Evolutionary conservation across 78 protist genomes (phyloP).

Genomic region (Dictyostelium brefeldianum): DNA sequence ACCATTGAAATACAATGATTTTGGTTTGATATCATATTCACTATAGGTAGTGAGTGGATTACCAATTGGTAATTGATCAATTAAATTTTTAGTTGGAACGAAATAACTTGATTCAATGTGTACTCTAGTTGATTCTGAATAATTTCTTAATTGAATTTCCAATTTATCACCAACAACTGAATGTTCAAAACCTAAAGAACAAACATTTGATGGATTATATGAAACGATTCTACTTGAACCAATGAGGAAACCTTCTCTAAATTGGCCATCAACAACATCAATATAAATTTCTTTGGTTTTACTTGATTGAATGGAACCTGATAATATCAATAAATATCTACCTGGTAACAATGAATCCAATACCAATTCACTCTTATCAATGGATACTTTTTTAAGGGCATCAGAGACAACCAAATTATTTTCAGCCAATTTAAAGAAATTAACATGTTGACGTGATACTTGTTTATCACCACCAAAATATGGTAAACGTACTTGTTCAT

Average conservation of each 20-base stretch:
- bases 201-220: not conserved
- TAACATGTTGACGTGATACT: not conserved
- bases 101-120: constrained; percentile 42
- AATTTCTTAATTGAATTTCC: not conserved
- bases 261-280: constrained; percentile 69
- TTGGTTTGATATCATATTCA: not conserved
- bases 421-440: constrained; percentile 29
- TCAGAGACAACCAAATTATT: not conserved
- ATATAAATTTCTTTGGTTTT: not conserved
- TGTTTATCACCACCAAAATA: constrained; percentile 24
- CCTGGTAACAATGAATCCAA: not conserved
- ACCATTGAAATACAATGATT: constrained; percentile 53
- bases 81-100: not conserved
- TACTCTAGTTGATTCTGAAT: constrained; percentile 38
- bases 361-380: constrained; percentile 28
- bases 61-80: not conserved
- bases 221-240: constrained; percentile 3
- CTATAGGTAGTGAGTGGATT: not conserved
- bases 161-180: not conserved
- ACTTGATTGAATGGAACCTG: constrained; percentile 1
- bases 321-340: constrained; percentile 5
- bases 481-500: constrained; percentile 38
- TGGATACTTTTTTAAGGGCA: not conserved
- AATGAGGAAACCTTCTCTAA: constrained; percentile 36
- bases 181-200: constrained; percentile 1